Evolutionary conservation across 805 yeast species (phyloP).

Genomic region (Candida koratica): DNA sequence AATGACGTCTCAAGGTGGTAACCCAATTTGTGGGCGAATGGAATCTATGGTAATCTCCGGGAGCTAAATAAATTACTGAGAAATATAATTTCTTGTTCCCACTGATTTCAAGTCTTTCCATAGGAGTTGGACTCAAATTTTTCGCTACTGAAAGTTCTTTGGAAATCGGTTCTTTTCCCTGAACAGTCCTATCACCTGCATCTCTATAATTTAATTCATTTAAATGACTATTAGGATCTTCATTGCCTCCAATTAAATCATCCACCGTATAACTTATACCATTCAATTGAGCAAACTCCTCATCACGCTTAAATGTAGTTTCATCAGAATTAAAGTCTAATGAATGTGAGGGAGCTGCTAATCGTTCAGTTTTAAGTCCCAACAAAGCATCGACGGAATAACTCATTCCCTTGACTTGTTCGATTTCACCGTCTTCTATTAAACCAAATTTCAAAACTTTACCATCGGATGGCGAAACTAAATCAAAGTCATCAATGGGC

Average conservation of each 20-base stretch:
- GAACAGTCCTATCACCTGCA: constrained; percentile 64
- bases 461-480: constrained; percentile 94
- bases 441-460: constrained; percentile 80
- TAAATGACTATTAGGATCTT: constrained; percentile 34
- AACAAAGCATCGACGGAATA: constrained; percentile 84
- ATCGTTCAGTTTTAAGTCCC: constrained; percentile 51
- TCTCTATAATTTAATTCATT: constrained; percentile 49
- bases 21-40: constrained; percentile 98
- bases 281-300: constrained; percentile 72
- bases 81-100: constrained; percentile 63
- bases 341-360: constrained; percentile 55
- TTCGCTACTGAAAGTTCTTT: constrained; percentile 39
- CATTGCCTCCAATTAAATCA: constrained; percentile 57
- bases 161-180: constrained; percentile 28
- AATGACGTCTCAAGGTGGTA: constrained; percentile 86
- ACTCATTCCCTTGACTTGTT: constrained; percentile 95
- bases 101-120: constrained; percentile 27
- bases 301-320: constrained; percentile 48
- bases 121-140: constrained; percentile 34
- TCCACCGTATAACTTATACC: constrained; percentile 70
- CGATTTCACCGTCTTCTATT: constrained; percentile 79
- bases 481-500: constrained; percentile 60
- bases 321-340: constrained; percentile 44
- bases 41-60: constrained; percentile 96
- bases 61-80: constrained; percentile 92